Base-by-base conservation (phyloP, 2,329 filamentous ascomycete species). In the Arthrobotrys megalospora region DNA sequence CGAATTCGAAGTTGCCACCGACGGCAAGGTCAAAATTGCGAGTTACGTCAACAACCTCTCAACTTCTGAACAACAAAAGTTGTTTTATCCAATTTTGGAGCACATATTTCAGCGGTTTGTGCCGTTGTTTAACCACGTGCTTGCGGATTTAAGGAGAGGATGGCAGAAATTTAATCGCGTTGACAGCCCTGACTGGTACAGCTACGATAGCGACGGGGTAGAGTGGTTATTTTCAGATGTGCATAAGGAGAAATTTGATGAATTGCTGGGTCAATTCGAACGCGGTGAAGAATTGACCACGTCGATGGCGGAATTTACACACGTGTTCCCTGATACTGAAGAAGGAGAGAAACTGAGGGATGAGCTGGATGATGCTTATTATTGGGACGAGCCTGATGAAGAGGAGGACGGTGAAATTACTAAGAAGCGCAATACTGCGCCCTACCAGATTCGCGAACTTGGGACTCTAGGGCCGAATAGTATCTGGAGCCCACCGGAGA, bases 41-140 rank as follows among this genome's bases (percentile, higher is more conserved):
- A 60, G 47, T 10, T 79, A 79, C 14, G 70, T 79, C 21, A 79
- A 79, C 34, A 79, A 79, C 45, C 58, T 79, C 0, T 32, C 64
- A 0, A 24, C 48, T 3, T 47, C 45, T 10, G 69, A 69, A 4
- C 76, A 79, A 11, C 28, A 48, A 14, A 52, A 65, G 14, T 19
- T 75, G 8, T 79, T 79, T 36, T 69, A 75, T 47, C 76, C 76
- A 1, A 75, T 79, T 28, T 28, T 79, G 6, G 76, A 79, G 52
- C 70, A 47, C 19, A 79, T 79, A 21, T 79, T 79, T 24, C 55
- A 66, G 32, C 28, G 55, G 7, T 79, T 79, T 41, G 69, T 79
- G 3, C 76, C 76, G n/a, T 24, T 79, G 28, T 79, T 79, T 38
- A 70, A 79, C 24, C 55, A 79, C n/a, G 55, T 79, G 0, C 67